Percentiles rank a stretch among this genome's conserved stretches.
These are phyloP conservation scores for Globisporangium canariense DNA, from an alignment of 352 stramenopile genomes.

Conservation along the genomic window DNA sequence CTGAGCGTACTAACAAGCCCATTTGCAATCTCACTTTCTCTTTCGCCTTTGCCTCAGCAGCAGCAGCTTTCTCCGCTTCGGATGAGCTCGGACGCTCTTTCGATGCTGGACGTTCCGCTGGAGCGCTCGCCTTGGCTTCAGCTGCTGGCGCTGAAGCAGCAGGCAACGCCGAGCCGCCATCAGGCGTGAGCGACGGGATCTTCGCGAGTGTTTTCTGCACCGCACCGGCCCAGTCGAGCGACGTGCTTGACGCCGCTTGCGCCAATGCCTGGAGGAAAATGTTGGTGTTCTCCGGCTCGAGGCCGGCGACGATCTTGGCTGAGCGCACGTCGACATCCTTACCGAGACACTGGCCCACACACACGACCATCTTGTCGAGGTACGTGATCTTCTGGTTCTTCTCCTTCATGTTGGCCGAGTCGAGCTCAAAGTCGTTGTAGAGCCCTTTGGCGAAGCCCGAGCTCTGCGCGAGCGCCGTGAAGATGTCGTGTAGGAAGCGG, in stretches of 20 bases:
- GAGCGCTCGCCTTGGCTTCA: slow-evolving; percentile 22
- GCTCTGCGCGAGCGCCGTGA: slow-evolving; percentile 79
- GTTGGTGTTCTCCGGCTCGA: slow-evolving; percentile 86
- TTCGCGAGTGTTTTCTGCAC: slow-evolving; percentile 62
- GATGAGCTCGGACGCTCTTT: slow-evolving; percentile 38
- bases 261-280: slow-evolving; percentile 71
- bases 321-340: slow-evolving; percentile 71
- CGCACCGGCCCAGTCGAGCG: slow-evolving; percentile 63
- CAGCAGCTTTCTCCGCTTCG: slow-evolving; percentile 32
- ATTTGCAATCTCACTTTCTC: background rate
- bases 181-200: slow-evolving; percentile 55
- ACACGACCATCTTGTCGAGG: slow-evolving; percentile 87
- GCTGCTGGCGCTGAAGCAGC: slow-evolving; percentile 15
- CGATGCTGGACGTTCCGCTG: slow-evolving; percentile 29
- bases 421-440: slow-evolving; percentile 78
- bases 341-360: slow-evolving; percentile 58
- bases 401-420: slow-evolving; percentile 84
- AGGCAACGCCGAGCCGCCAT: slow-evolving; percentile 29
- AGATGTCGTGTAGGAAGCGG: slow-evolving; percentile 95
- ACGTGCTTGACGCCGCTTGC: slow-evolving; percentile 46
- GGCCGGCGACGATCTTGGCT: slow-evolving; percentile 81
- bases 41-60: slow-evolving; percentile 53
- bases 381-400: slow-evolving; percentile 84
- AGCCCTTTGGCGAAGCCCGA: slow-evolving; percentile 87
- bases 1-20: background rate